Base-by-base conservation (phyloP, 2,329 filamentous ascomycete genomes). In the Arthrinium phaeospermum region DNA sequence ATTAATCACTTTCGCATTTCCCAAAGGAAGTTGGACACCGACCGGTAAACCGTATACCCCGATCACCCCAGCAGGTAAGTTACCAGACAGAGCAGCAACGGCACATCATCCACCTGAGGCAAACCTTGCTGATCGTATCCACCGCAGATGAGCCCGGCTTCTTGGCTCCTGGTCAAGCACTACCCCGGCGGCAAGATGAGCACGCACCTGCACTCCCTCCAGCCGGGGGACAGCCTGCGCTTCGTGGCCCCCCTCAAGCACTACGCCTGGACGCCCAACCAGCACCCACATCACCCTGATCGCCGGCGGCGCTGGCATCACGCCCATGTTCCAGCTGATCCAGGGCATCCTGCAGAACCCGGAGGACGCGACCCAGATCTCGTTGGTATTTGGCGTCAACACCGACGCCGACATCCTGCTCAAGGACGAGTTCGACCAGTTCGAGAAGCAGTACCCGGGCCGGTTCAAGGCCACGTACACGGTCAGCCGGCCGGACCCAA, bases 281-380 rank as follows among this genome's bases (percentile, higher is more conserved):
- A 82, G 78, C 84, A 80, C 77, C 78, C 77, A 88, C 74, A 80
- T 94, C n/a, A 87, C 89, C 3, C 84, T 93, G 51, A 88, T 94
- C 61, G 92, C 92, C 0, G 92, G 92, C 64, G 92, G 92, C 16
- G 91, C 91, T 0, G 92, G 92, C 24, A 93, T 94, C 75, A 94
- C 92, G 0, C 92, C 92, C 0, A 87, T 92, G 75, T 93, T 89
- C 78, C 90, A 92, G 78, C 86, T 93, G 1, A 84, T 88, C 1
- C 87, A 86, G 68, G 89, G 89, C 2, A 91, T 93, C 71, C 82
- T 92, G n/a, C 80, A 83, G 64, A 89, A 93, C 77, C 86, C 90
- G 0, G 80, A 85, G 0, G 92, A 94, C 75, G 84, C 83, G 72
- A 94, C 92, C 1, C 86, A 85, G 70, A 84, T 94, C 61, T 90